Evolutionary conservation across 805 yeast species (phyloP).

Genomic region (Lachancea nothofagi): DNA sequence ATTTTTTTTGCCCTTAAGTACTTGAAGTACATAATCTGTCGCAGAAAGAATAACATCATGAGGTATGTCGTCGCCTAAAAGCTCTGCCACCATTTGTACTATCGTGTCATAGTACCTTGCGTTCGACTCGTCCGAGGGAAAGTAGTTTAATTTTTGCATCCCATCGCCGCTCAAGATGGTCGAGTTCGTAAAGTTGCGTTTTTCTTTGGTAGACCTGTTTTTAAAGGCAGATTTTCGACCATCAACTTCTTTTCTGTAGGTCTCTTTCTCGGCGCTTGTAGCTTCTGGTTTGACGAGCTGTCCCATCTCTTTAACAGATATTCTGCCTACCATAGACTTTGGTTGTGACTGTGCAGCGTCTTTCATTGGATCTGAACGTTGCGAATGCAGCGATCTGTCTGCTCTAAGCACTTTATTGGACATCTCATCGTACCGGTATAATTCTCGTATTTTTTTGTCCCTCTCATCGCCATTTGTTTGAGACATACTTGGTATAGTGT

Average conservation of each 20-base stretch:
- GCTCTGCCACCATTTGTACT: conserved; percentile 51
- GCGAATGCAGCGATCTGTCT: conserved; percentile 48
- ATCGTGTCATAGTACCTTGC: conserved; percentile 48
- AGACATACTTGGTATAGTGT: conserved; percentile 11
- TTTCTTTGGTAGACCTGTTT: neutral
- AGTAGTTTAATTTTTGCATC: conserved; percentile 42
- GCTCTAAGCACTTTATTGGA: conserved; percentile 65
- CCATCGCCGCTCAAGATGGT: conserved; percentile 1
- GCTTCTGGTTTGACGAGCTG: conserved; percentile 19
- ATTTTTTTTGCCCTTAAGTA: conserved; percentile 19
- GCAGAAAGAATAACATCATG: conserved; percentile 54
- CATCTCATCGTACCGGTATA: conserved; percentile 65
- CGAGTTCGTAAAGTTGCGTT: neutral
- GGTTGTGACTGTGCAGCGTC: conserved; percentile 60
- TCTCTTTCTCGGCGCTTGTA: conserved; percentile 15
- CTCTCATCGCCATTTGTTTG: conserved; percentile 13
- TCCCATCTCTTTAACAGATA: conserved; percentile 71
- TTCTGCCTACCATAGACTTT: conserved; percentile 61
- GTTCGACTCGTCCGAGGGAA: conserved; percentile 55
- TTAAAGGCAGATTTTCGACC: neutral
- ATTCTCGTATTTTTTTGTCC: conserved; percentile 26
- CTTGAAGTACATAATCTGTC: conserved; percentile 21
- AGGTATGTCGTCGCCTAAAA: conserved; percentile 65
- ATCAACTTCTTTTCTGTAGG: conserved; percentile 13
- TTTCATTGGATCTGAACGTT: conserved; percentile 34